phyloP scores from a whole-genome alignment of 2,329 filamentous ascomycete species.

The Lasiodiplodia sp. region DNA sequence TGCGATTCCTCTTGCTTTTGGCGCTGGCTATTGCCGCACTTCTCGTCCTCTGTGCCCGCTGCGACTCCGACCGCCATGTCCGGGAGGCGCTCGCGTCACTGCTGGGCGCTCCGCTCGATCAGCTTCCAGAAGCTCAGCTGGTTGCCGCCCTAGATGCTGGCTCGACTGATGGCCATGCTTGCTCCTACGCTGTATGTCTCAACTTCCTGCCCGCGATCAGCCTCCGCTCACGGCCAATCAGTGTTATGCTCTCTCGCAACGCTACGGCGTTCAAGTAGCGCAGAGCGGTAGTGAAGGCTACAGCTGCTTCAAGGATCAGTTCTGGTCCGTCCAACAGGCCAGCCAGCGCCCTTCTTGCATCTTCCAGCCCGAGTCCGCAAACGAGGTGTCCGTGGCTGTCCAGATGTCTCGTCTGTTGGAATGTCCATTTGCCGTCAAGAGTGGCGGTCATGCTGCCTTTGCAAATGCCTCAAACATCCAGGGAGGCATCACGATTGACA shows the following conservation, averaged over 20 bases:
- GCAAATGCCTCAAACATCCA: constrained; percentile 51
- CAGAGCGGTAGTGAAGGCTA: constrained; percentile 34
- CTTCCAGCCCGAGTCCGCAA: constrained; percentile 35
- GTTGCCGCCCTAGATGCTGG: constrained; percentile 7
- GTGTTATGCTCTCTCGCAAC: constrained; percentile 37
- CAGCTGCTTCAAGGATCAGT: constrained; percentile 35
- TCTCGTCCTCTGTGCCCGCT: constrained; percentile 22
- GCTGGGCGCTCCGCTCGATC: constrained; percentile 34
- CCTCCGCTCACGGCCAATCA: constrained; percentile 26
- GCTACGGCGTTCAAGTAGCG: constrained; percentile 36
- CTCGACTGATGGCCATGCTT: constrained; percentile 25
- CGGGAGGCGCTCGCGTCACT: constrained; percentile 25
- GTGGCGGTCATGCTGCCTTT: constrained; percentile 53
- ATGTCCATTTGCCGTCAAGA: constrained; percentile 53
- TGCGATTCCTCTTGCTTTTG: constrained; percentile 26
- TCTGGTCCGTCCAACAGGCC: constrained; percentile 42
- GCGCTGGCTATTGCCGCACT: constrained; percentile 12
- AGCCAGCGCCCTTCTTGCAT: constrained; percentile 37
- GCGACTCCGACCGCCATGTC: constrained; percentile 32
- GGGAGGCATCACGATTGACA: constrained; percentile 53
- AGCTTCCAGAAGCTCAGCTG: constrained; percentile 25
- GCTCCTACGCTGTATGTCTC: constrained; percentile 36
- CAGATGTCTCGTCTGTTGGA: constrained; percentile 32
- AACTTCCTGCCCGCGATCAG: background rate
- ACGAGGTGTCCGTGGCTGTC: constrained; percentile 30